phyloP scores from a whole-genome alignment of 139 green algal species.

The Axilococcus clingmanii region DNA sequence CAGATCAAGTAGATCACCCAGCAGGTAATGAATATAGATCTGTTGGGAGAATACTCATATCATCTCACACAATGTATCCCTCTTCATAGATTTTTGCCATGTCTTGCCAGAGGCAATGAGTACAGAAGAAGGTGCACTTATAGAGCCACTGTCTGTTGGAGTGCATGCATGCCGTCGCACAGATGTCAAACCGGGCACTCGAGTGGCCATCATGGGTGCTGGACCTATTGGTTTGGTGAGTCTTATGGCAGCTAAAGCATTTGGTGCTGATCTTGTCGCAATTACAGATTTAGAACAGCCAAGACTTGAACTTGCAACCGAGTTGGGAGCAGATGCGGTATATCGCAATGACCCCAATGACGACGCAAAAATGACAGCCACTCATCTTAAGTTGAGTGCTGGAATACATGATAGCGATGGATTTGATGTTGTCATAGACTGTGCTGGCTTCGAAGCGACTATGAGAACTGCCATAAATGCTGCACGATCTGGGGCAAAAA shows the following conservation, averaged over 20 bases:
- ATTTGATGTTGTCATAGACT: slow-evolving; percentile 47
- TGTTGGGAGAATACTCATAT: too few relatives aligned
- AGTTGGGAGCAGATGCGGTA: background rate
- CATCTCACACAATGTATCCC: too few relatives aligned
- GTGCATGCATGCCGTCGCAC: slow-evolving; percentile 40
- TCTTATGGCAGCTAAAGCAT: slow-evolving; percentile 33
- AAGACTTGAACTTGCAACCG: slow-evolving; percentile 1
- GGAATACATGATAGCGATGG: slow-evolving; percentile 12
- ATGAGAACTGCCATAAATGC: slow-evolving; percentile 28
- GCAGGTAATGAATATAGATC: too few relatives aligned
- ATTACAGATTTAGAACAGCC: slow-evolving; percentile 31
- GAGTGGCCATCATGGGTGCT: slow-evolving; percentile 41
- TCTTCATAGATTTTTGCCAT: slow-evolving; percentile 49
- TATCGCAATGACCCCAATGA: too few relatives aligned
- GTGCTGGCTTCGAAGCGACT: slow-evolving; percentile 40
- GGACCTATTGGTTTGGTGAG: slow-evolving; percentile 50
- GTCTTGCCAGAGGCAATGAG: slow-evolving; percentile 29
- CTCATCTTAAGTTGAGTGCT: too few relatives aligned
- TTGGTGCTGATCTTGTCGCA: slow-evolving; percentile 34
- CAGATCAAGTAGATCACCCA: too few relatives aligned
- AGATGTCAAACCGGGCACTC: slow-evolving; percentile 23
- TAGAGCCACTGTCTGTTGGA: slow-evolving; percentile 46
- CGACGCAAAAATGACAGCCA: too few relatives aligned
- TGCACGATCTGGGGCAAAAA: slow-evolving; percentile 26
- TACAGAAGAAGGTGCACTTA: slow-evolving; percentile 50